Conservation (phyloP, 306 rosid species). For the Notholithocarpus densiflorus region DNA sequence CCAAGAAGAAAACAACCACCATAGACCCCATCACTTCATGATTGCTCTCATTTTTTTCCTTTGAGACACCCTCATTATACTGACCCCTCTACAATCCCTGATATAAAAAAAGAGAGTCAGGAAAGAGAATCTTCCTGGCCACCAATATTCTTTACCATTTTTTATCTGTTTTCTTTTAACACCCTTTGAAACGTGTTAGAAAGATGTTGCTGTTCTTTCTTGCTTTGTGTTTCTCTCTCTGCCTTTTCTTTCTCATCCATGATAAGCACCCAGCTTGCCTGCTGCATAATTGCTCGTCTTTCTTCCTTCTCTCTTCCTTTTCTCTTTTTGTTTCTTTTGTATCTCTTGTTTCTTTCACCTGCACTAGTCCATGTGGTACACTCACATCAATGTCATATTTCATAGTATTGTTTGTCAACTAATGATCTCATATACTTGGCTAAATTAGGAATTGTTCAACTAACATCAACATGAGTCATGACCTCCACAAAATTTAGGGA, state of each 20-base stretch:
- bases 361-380: constrained; percentile 41
- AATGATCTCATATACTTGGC: not conserved
- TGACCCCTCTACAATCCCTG: constrained; percentile 32
- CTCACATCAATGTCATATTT: constrained; percentile 30
- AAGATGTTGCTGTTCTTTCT: constrained; percentile 47
- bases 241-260: constrained; percentile 70
- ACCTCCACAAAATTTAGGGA: not conserved
- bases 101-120: not conserved
- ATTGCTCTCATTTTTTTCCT: constrained; percentile 12
- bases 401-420: not conserved
- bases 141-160: constrained; percentile 13
- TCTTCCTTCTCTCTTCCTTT: constrained; percentile 23
- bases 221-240: constrained; percentile 54
- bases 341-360: constrained; percentile 49
- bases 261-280: constrained; percentile 73
- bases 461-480: not conserved
- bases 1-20: constrained; percentile 23
- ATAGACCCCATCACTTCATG: constrained; percentile 27
- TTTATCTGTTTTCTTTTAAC: constrained; percentile 24
- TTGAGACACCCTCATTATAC: not conserved
- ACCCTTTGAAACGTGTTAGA: constrained; percentile 42
- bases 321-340: constrained; percentile 33
- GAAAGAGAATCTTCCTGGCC: constrained; percentile 32
- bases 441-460: not conserved
- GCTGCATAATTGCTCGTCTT: constrained; percentile 21